Percentiles rank a stretch among this genome's conserved stretches.
Conservation (phyloP, 2,329 filamentous ascomycete genomes). For the Fusarium ambrosium region DNA sequence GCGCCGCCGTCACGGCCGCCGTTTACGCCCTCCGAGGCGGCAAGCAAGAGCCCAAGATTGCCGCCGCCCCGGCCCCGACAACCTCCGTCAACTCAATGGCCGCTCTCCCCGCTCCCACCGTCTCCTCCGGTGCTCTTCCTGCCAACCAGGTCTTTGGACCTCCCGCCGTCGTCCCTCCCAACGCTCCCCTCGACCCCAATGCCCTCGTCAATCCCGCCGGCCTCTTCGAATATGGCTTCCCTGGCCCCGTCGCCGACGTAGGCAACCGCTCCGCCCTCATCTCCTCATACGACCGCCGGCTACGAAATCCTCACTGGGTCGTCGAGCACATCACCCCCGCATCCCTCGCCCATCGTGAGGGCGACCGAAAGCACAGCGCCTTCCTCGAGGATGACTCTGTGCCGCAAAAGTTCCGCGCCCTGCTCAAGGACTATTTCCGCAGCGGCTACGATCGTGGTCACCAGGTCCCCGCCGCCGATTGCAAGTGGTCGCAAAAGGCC, state of each 20-base stretch:
- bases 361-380: constrained; percentile 84
- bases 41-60: constrained; percentile 54
- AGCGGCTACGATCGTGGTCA: constrained; percentile 96
- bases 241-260: constrained; percentile 88
- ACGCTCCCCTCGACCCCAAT: constrained; percentile 49
- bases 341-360: constrained; percentile 80
- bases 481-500: constrained; percentile 92
- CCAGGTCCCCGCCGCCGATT: constrained; percentile 96
- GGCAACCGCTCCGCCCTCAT: constrained; percentile 81
- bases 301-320: constrained; percentile 94
- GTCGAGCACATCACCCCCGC: constrained; percentile 95
- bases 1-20: constrained; percentile 79
- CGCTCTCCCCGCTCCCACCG: constrained; percentile 45
- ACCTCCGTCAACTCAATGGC: constrained; percentile 48
- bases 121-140: constrained; percentile 60
- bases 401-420: constrained; percentile 88
- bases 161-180: constrained; percentile 48
- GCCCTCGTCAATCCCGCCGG: constrained; percentile 79
- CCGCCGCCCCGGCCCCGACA: constrained; percentile 51
- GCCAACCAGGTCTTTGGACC: constrained; percentile 68
- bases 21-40: constrained; percentile 72
- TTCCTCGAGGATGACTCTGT: constrained; percentile 87
- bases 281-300: constrained; percentile 90
- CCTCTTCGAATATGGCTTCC: constrained; percentile 90
- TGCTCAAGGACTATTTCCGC: constrained; percentile 93